Percentiles rank a stretch among this genome's conserved stretches.
Evolutionary conservation across 176 grass and related monocot genomes (phyloP).

Genomic region (Carex pumila): DNA sequence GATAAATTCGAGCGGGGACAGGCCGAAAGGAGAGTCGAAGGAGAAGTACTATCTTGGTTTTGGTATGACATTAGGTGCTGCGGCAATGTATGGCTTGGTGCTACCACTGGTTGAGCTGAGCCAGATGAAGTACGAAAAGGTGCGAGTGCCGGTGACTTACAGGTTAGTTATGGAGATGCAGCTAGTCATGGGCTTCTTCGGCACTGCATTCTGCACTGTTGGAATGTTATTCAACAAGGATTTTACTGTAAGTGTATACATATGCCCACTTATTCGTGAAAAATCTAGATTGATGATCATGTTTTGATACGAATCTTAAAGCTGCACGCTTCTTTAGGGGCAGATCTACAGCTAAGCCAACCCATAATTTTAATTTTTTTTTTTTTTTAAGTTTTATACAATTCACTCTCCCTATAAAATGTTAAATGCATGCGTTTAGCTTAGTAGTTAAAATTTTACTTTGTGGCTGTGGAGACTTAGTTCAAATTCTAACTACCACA

Average conservation of each 20-base stretch:
- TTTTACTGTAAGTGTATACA: slow-evolving; percentile 40
- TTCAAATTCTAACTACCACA: too few relatives aligned
- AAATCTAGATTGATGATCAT: too few relatives aligned
- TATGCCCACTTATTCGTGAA: not conserved
- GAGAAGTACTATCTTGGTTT: slow-evolving; percentile 57
- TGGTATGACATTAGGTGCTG: slow-evolving; percentile 52
- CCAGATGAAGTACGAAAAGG: slow-evolving; percentile 46
- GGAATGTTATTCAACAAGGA: slow-evolving; percentile 74
- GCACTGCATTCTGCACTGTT: slow-evolving; percentile 39
- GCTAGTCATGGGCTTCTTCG: slow-evolving; percentile 53
- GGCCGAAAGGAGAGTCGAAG: slow-evolving; percentile 37
- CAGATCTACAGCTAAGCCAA: too few relatives aligned
- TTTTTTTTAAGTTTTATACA: too few relatives aligned
- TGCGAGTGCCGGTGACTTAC: slow-evolving; percentile 32
- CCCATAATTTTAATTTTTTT: too few relatives aligned
- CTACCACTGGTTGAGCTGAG: slow-evolving; percentile 58
- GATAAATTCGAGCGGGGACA: slow-evolving; percentile 40
- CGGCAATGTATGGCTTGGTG: slow-evolving; percentile 45
- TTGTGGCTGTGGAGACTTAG: too few relatives aligned
- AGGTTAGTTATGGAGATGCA: slow-evolving; percentile 84
- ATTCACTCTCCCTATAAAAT: too few relatives aligned
- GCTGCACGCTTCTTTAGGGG: too few relatives aligned
- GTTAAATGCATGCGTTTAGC: too few relatives aligned
- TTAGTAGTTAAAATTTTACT: too few relatives aligned
- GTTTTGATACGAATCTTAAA: too few relatives aligned